Conservation (phyloP, 129 eudicot species). For the Tanacetum coccineum region DNA sequence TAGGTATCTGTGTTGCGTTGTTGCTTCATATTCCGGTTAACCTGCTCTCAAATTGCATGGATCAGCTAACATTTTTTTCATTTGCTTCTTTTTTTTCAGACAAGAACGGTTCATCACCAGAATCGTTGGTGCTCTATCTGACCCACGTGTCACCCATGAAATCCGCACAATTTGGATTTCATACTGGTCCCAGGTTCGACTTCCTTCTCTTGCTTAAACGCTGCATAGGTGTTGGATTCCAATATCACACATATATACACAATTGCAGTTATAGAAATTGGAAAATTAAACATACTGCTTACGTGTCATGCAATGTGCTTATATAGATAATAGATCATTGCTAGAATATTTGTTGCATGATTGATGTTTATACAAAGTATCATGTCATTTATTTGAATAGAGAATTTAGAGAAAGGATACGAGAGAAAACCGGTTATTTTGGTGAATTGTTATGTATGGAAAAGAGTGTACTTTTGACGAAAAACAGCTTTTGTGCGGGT, state of each 20-base stretch:
- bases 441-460: background rate
- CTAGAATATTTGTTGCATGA: background rate
- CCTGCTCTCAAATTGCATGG: background rate
- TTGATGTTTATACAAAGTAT: background rate
- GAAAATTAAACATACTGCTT: background rate
- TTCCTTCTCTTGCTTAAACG: conserved; percentile 6
- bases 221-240: conserved; percentile 1
- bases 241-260: background rate
- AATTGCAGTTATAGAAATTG: background rate
- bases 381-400: background rate
- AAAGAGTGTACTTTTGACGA: background rate
- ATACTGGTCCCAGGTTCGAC: conserved; percentile 73
- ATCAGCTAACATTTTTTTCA: conserved; percentile 8
- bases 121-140: conserved; percentile 59
- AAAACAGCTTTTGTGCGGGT: background rate
- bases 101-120: conserved; percentile 78
- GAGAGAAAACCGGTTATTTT: background rate
- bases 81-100: conserved; percentile 36
- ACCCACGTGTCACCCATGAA: conserved; percentile 90
- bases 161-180: conserved; percentile 57
- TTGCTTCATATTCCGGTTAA: conserved; percentile 1
- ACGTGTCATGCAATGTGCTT: background rate
- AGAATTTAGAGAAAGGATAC: background rate
- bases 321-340: background rate
- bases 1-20: conserved; percentile 38